Evolutionary conservation across 805 yeast genomes (phyloP).

Genomic region (Alloascoidea hylecoeti): DNA sequence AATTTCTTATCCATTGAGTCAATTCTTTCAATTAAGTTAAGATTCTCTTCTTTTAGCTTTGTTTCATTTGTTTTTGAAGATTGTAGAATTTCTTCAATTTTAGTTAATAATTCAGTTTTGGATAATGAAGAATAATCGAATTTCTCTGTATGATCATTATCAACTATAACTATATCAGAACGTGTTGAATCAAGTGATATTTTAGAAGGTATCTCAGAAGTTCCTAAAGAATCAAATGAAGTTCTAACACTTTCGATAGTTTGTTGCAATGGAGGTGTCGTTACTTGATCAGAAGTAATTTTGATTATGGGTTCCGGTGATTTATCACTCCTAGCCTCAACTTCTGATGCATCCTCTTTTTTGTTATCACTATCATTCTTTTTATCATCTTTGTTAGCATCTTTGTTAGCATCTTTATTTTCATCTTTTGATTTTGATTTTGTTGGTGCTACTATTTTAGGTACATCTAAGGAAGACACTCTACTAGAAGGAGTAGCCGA

Average conservation of each 20-base stretch:
- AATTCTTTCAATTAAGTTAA: conserved; percentile 5
- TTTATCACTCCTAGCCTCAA: conserved; percentile 1
- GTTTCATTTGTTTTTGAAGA: conserved; percentile 8
- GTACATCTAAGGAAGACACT: background rate
- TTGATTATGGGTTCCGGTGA: background rate
- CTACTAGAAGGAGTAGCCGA: conserved; percentile 3
- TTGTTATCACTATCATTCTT: background rate
- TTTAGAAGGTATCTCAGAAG: conserved; percentile 1
- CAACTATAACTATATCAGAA: conserved; percentile 7
- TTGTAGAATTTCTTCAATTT: conserved; percentile 17
- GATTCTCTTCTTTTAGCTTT: conserved; percentile 3
- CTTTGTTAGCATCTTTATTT: conserved; percentile 6
- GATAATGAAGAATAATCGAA: background rate
- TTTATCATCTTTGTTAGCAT: conserved; percentile 3
- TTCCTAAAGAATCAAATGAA: background rate
- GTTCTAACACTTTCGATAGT: background rate
- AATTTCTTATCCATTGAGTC: conserved; percentile 3
- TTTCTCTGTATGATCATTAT: background rate
- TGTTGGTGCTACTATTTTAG: background rate
- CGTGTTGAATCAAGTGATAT: conserved; percentile 6
- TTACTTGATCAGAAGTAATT: background rate
- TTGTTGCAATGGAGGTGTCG: background rate
- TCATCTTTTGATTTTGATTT: conserved; percentile 8
- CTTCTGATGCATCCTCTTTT: conserved; percentile 2
- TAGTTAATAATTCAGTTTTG: conserved; percentile 8